Evolutionary conservation across 495 filamentous ascomycete species (phyloP), one percentile per base, ranked within the genome.

Genomic region (Daldinia caldariorum): DNA sequence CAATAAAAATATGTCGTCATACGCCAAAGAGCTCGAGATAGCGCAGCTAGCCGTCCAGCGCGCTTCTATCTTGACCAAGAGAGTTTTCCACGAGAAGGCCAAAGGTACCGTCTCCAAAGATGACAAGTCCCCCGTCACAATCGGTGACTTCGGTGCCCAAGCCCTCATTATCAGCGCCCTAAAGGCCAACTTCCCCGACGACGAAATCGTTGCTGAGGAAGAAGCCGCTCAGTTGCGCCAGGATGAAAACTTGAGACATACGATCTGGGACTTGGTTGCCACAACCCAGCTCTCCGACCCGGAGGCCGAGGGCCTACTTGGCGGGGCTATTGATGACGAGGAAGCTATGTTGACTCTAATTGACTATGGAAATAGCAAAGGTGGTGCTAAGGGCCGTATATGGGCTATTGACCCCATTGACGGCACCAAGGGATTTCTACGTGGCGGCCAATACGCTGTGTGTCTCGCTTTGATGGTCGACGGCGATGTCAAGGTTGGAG

Each of bases 371-470:
- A 90, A 90, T 66, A 93, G 91, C 74, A 79, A 86, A 45, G 95
- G 96, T 66, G 95, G 95, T 18, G 69, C 83, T 51, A 86, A 85
- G 71, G 95, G 95, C 29, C 85, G 95, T 65, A 93, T 97, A 79
- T 99, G 95, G 95, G 92, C 95, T 18, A 84, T 99, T 53, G 95
- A 99, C 80, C 95, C 95, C 39, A 97, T 99, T 64, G 95, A 99
- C 79, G 95, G 95, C 50, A 99, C 95, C 61, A 95, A 96, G 79
- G 95, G 95, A 29, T 99, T 99, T 81, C 83, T 99, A 57, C 86
- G 95, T 54, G 96, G 96, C n/a, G 95, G 93, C 16, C 95, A 99
- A 81, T 99, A 99, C 76, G 95, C 95, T 22, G 92, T 99, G 32
- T 97, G 94, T 78, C 86, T 99, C 0, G 95, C 87, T 35, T 80